Conservation (phyloP, 805 yeast species). For the Saccharomycopsis schoenii region DNA sequence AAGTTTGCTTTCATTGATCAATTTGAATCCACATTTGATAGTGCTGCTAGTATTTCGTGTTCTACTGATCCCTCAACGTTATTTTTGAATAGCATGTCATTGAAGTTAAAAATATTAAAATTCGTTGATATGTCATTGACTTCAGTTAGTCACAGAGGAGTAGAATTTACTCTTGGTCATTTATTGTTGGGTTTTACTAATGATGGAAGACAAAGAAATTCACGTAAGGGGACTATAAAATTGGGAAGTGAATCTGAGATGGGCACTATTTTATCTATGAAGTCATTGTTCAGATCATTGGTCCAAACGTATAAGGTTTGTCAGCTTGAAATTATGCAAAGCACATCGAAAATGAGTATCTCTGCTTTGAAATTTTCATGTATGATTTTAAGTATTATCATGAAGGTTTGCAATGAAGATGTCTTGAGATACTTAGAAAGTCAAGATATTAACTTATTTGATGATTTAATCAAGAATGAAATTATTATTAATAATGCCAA, state of each 20-base stretch:
- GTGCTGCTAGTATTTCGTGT: conserved; percentile 28
- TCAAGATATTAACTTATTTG: conserved; percentile 26
- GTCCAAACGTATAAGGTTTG: conserved; percentile 40
- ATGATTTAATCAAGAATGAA: conserved; percentile 15
- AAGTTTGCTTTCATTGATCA: conserved; percentile 66
- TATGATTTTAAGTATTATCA: conserved; percentile 47
- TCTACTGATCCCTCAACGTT: conserved; percentile 47
- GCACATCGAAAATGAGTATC: conserved; percentile 30
- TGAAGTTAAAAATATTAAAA: conserved; percentile 41
- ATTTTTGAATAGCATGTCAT: conserved; percentile 36
- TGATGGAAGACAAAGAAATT: not conserved
- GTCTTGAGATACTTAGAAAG: conserved; percentile 43
- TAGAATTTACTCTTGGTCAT: not conserved
- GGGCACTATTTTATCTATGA: conserved; percentile 45
- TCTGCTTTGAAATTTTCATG: conserved; percentile 52
- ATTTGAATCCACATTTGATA: conserved; percentile 34
- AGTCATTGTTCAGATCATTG: conserved; percentile 50
- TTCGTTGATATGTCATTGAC: conserved; percentile 22
- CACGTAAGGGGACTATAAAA: not conserved
- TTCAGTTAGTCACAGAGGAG: not conserved
- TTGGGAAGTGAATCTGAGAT: conserved; percentile 21
- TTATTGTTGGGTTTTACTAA: conserved; percentile 2
- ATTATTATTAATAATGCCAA: conserved; percentile 2
- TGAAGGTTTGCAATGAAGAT: conserved; percentile 50
- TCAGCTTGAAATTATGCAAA: conserved; percentile 17